Base-by-base conservation (phyloP, 306 rosid genomes). In the Gynostemma pentaphyllum region DNA sequence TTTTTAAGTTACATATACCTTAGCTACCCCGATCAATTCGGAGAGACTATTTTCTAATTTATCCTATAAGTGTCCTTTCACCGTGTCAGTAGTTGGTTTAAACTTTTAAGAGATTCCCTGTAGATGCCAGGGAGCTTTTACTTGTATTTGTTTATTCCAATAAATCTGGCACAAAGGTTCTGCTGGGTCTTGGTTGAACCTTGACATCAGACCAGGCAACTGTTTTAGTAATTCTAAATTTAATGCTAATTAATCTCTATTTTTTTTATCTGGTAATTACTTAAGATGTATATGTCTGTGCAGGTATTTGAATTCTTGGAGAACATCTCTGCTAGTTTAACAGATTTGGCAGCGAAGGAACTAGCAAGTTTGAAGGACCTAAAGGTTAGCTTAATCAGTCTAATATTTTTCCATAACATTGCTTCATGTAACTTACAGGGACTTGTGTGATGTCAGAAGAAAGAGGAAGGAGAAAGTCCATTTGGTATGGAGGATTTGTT, bases 261-360 rank as follows among this genome's bases (percentile, higher is more conserved):
- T 10, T 0, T 36, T 56, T 36, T 37, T 36, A 30, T 30, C 32
- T 39, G 21, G 47, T 59, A 59, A 59, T 59, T 39, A 22, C 57
- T 29, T 53, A 24, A 30, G n/a, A n/a, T n/a, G n/a, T n/a, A n/a
- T n/a, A 29, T 69, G 53, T 59, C 15, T 52, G 32, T 82, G 47
- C 78, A 92, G 99, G 96, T 92, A 51, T 86, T 88, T 73, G 95
- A 88, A 75, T 92, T 92, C 82, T 76, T 92, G 65, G 90, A 86
- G 78, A 89, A 81, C 80, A 77, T 92, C 24, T 88, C 96, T 12
- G 55, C 81, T 68, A 71, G 83, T 78, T 73, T 88, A 68, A 81
- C 86, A 1, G 85, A 79, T 68, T 66, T 82, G 79, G 95, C 99
- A 40, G 61, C 69, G 61, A 81, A 63, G 73, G 99, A 92, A 72